phyloP scores from a whole-genome alignment of 2,329 filamentous ascomycete species.

The Albophoma yamanashiensis region DNA sequence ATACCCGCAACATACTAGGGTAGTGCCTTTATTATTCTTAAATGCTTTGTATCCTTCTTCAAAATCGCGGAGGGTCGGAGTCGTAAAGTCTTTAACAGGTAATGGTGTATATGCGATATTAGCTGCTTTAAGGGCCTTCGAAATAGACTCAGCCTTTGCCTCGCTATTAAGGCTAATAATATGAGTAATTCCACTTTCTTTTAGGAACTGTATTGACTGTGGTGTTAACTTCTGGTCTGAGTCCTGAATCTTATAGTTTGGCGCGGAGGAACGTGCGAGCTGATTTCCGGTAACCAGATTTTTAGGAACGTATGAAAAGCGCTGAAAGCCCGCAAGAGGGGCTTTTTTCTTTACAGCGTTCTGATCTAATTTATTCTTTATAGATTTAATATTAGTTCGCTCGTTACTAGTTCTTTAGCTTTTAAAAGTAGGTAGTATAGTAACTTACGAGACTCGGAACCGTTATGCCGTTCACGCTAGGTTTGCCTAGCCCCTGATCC shows the following conservation, averaged over 20 bases:
- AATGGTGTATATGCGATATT: conserved; percentile 1
- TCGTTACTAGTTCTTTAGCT: no score
- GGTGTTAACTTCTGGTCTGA: not conserved
- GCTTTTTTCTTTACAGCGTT: no score
- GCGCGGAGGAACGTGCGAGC: conserved; percentile 3
- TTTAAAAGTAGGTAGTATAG: no score
- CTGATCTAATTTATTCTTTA: no score
- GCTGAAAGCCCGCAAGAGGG: not conserved
- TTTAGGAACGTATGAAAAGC: not conserved
- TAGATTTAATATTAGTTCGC: no score
- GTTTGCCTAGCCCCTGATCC: no score
- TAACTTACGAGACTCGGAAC: no score
- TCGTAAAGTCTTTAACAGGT: not conserved
- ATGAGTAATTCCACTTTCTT: not conserved
- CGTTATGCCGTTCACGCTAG: no score
- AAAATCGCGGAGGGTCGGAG: not conserved
- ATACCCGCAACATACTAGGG: conserved; percentile 6
- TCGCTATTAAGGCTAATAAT: conserved; percentile 1
- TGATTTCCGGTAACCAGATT: not conserved
- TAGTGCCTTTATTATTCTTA: not conserved
- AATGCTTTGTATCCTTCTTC: not conserved
- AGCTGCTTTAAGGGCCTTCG: not conserved
- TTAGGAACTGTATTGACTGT: not conserved
- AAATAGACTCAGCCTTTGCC: not conserved
- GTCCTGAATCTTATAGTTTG: not conserved